Conservation (phyloP, 73 alveolate genomes). For the Durusdinium trenchii region DNA sequence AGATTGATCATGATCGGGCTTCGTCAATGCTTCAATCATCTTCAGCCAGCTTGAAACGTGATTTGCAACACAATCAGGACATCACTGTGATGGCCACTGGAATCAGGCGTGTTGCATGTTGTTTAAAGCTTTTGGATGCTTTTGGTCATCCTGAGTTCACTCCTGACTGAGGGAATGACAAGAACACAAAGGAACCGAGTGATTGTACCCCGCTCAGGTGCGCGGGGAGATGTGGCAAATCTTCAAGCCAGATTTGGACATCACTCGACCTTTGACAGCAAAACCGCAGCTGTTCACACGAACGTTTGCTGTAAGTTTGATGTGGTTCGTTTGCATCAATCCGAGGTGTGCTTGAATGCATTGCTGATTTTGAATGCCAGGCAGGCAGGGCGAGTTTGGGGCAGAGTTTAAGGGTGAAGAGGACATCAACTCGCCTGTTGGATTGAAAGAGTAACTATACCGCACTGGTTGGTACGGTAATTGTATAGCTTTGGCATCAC, state of each 20-base stretch:
- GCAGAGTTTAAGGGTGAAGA: too few relatives aligned
- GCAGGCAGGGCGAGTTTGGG: too few relatives aligned
- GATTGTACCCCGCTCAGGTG: neutral
- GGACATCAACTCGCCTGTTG: too few relatives aligned
- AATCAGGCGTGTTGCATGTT: neutral
- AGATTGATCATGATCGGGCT: too few relatives aligned
- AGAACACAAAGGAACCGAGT: neutral
- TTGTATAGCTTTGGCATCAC: too few relatives aligned
- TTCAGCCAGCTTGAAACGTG: neutral
- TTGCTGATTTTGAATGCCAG: neutral
- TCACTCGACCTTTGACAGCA: too few relatives aligned
- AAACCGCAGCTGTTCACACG: too few relatives aligned
- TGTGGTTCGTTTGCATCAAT: too few relatives aligned
- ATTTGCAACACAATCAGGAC: neutral
- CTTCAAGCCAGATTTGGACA: constrained; percentile 81
- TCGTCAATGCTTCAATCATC: too few relatives aligned
- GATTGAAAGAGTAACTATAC: too few relatives aligned
- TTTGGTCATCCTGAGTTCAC: neutral
- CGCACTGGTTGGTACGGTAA: too few relatives aligned
- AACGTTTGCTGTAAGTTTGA: too few relatives aligned
- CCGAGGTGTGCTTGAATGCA: neutral
- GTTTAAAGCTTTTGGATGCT: neutral
- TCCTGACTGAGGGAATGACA: neutral
- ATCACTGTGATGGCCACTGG: neutral
- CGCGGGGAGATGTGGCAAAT: constrained; percentile 88